Base-by-base conservation (phyloP, 1,139 yeast genomes). In the Protomyces inouyei region DNA sequence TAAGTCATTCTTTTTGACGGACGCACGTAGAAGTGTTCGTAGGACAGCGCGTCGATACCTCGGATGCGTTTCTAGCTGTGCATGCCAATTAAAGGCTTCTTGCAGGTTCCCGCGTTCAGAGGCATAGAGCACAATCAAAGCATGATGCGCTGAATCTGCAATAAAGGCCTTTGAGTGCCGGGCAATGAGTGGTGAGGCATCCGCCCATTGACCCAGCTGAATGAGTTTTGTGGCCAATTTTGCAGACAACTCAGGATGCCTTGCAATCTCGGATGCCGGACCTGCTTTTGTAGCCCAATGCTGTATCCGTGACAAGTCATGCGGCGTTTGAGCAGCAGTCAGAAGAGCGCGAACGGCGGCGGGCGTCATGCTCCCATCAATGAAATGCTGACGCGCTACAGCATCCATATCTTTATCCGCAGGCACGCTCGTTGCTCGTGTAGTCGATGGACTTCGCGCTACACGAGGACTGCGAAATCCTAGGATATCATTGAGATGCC, bases 1-100 rank as follows among this genome's bases (percentile, higher is more conserved):
- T 14, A 59, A 35, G 16, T 23, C 23, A n/a, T 32, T 12, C 23
- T 52, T 45, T 18, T 57, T 38, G 35, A 52, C 46, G 14, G 63
- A 52, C 2, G 53, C 63, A 16, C 63, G 52, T 8, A 59, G 57
- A 43, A 59, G 25, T 16, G 63, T 59, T 12, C 63, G 57, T 18
- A 52, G 18, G 28, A 43, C 25, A 16, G 23, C 48, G 18, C 48
- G 48, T 43, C 25, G 21, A 10, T 43, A 12, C 23, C 12, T n/a
- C 21, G 48, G 48, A 3, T 43, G 23, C 9, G 48, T 43, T 10
- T 43, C 48, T n/a, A 43, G 48, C 25, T 43, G 48, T 43, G 25
- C 23, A 9, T 43, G 48, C 48, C 48, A 43, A 10, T 6, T 16
- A 10, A 43, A 18, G 48, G 48, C 48, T 43, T 43, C 48, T 43